Evolutionary conservation across 225 moss, liverwort and hornwort species (phyloP).

Genomic region (Polytrichum commune): DNA sequence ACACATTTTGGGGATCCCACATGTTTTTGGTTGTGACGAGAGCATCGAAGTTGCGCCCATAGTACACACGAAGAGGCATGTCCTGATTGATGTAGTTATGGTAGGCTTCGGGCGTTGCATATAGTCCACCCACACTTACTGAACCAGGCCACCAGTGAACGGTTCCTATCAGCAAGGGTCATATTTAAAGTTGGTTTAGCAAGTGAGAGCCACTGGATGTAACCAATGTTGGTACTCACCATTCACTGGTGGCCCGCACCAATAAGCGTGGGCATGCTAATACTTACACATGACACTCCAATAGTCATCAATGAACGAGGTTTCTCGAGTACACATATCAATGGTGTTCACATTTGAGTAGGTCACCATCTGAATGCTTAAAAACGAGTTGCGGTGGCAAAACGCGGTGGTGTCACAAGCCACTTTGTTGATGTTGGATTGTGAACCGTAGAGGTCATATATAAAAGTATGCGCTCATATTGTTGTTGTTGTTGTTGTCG

Average conservation of each 20-base stretch:
- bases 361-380: conserved; percentile 67
- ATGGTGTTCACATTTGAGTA: conserved; percentile 37
- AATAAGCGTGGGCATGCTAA: no score
- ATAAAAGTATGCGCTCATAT: conserved; percentile 49
- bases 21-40: conserved; percentile 50
- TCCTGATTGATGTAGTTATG: conserved; percentile 79
- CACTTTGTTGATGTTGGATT: conserved; percentile 54
- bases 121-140: neutral
- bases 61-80: conserved; percentile 55
- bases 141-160: no score
- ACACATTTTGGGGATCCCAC: conserved; percentile 67
- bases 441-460: conserved; percentile 53
- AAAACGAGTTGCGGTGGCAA: conserved; percentile 56
- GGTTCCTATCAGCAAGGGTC: no score
- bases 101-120: conserved; percentile 37
- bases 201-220: no score
- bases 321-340: conserved; percentile 10
- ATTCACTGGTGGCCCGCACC: no score
- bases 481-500: conserved; percentile 19
- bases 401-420: conserved; percentile 24
- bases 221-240: no score
- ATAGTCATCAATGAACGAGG: conserved; percentile 28
- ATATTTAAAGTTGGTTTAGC: no score
- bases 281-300: conserved; percentile 41
- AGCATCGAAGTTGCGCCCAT: conserved; percentile 45